Percentiles rank a stretch among this genome's conserved stretches.
Evolutionary conservation across 2,329 filamentous ascomycete species (phyloP).

Genomic region (Plenodomus biglobosus): DNA sequence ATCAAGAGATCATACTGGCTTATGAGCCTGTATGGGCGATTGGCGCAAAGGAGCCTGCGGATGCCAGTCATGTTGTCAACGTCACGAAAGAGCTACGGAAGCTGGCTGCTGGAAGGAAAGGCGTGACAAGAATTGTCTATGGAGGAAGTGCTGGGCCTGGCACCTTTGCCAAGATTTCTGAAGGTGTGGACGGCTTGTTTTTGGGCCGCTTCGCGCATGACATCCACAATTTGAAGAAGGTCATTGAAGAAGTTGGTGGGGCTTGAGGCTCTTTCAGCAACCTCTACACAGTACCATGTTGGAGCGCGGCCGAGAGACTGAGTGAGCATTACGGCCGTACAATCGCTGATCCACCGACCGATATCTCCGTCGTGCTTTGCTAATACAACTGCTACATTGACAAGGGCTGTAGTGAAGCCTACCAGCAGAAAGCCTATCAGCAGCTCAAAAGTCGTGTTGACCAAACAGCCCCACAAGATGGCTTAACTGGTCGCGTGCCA

Average conservation of each 20-base stretch:
- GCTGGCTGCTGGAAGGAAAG: constrained; percentile 55
- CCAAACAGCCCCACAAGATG: neutral
- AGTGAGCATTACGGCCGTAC: neutral
- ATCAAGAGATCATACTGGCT: constrained; percentile 72
- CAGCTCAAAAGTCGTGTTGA: too few relatives aligned
- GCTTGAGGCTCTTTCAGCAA: constrained; percentile 23
- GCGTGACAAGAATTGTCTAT: constrained; percentile 71
- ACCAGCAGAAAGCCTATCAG: too few relatives aligned
- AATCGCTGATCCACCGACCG: neutral
- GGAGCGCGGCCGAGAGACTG: too few relatives aligned
- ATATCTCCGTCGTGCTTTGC: too few relatives aligned
- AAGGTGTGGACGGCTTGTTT: constrained; percentile 77
- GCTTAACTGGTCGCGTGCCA: too few relatives aligned
- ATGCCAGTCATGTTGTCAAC: constrained; percentile 69
- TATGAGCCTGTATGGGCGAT: constrained; percentile 93
- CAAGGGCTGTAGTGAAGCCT: too few relatives aligned
- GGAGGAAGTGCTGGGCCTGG: constrained; percentile 82
- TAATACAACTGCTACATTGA: too few relatives aligned
- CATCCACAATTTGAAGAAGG: constrained; percentile 68
- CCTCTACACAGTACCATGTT: too few relatives aligned
- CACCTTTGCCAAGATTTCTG: constrained; percentile 66
- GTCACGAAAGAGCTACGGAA: constrained; percentile 68
- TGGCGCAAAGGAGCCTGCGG: constrained; percentile 71
- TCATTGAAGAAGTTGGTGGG: constrained; percentile 69
- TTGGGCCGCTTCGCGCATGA: constrained; percentile 81